Evolutionary conservation across 305 asterid genomes (phyloP).

Genomic region (Solanum chacoense): DNA sequence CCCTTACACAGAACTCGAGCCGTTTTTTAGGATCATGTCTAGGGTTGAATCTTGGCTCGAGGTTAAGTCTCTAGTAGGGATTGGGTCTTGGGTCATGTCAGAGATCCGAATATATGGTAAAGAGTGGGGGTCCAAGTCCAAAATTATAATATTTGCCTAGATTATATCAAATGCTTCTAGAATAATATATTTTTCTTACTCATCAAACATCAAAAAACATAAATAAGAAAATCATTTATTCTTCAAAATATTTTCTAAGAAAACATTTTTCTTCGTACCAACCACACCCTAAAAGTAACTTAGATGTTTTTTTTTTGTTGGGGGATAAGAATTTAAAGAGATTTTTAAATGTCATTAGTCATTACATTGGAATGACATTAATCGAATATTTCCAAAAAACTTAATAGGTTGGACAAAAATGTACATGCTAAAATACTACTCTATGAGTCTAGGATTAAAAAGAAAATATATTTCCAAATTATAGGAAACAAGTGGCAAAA

Average conservation of each 20-base stretch:
- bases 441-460: neutral
- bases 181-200: neutral
- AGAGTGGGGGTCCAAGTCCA: neutral
- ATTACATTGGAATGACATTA: neutral
- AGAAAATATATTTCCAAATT: neutral
- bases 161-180: neutral
- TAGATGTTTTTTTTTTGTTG: neutral
- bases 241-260: neutral
- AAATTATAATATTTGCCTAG: neutral
- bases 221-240: neutral
- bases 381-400: neutral
- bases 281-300: neutral
- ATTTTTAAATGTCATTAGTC: neutral
- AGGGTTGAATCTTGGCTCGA: neutral
- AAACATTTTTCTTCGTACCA: neutral
- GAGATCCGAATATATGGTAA: neutral
- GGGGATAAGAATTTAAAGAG: neutral
- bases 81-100: neutral
- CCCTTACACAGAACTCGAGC: too few relatives aligned
- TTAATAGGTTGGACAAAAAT: neutral
- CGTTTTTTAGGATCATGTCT: rapidly evolving
- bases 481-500: neutral
- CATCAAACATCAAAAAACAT: neutral
- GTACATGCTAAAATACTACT: neutral
- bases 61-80: neutral